These are phyloP conservation scores for Trichoderma reesei DNA, from an alignment of 495 filamentous ascomycete species.

Conservation along the genomic window DNA sequence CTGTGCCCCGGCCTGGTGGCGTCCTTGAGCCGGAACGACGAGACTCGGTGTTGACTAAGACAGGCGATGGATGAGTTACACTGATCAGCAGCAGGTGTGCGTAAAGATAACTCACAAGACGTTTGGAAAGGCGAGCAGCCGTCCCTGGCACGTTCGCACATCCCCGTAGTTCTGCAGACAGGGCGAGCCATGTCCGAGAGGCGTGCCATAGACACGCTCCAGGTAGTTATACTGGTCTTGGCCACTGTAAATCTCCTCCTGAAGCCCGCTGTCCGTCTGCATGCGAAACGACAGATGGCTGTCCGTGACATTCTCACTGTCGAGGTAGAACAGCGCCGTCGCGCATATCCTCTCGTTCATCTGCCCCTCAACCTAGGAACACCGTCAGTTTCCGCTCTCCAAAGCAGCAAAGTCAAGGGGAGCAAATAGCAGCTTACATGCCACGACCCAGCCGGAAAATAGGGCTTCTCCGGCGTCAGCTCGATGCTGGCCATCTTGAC, in stretches of 20 bases:
- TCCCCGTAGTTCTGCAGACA: slow-evolving; percentile 26
- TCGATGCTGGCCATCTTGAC: slow-evolving; percentile 56
- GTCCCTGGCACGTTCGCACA: slow-evolving; percentile 25
- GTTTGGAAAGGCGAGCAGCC: slow-evolving; percentile 34
- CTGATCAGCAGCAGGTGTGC: background rate
- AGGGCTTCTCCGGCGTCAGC: slow-evolving; percentile 48
- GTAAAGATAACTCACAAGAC: slow-evolving; percentile 16
- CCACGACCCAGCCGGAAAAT: slow-evolving; percentile 22
- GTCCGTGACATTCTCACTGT: slow-evolving; percentile 49
- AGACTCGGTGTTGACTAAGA: slow-evolving; percentile 39
- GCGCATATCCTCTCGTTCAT: slow-evolving; percentile 51
- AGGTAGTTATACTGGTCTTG: slow-evolving; percentile 19
- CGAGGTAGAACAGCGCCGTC: slow-evolving; percentile 52
- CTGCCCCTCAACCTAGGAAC: slow-evolving; percentile 40
- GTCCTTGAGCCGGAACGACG: slow-evolving; percentile 40
- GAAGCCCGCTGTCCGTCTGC: slow-evolving; percentile 21
- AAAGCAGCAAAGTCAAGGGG: background rate
- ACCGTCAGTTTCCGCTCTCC: too few species aligned
- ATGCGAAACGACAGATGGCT: slow-evolving; percentile 45
- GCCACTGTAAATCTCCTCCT: slow-evolving; percentile 7
- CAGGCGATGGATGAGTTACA: background rate
- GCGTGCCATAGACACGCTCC: slow-evolving; percentile 22
- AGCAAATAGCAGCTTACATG: slow-evolving; percentile 24
- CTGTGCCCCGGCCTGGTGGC: slow-evolving; percentile 41
- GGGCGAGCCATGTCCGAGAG: background rate